These are phyloP conservation scores for Fereydounia khargensis DNA, from an alignment of 1,284 basidiomycete species.

Conservation along the genomic window DNA sequence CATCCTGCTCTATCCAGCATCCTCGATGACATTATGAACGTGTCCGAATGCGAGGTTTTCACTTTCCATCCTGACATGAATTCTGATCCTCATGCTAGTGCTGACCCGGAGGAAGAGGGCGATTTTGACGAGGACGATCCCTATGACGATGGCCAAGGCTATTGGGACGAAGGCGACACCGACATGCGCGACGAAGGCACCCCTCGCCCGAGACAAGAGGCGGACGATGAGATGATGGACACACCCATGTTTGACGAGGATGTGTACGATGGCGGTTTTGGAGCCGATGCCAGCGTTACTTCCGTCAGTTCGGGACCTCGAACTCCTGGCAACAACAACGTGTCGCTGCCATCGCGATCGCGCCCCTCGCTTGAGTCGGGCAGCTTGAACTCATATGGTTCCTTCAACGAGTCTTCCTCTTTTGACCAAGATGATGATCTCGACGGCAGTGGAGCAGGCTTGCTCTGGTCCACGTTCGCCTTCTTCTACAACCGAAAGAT, in stretches of 20 bases:
- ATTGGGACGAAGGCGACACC: constrained; percentile 30
- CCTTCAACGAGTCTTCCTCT: constrained; percentile 14
- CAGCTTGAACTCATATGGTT: constrained; percentile 17
- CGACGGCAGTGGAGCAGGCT: constrained; percentile 66
- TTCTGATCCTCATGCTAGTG: constrained; percentile 81
- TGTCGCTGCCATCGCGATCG: constrained; percentile 8
- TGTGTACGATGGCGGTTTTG: constrained; percentile 37
- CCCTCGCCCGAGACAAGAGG: constrained; percentile 17
- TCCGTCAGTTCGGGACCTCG: constrained; percentile 1
- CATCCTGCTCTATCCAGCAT: constrained; percentile 83
- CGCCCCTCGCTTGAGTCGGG: constrained; percentile 12
- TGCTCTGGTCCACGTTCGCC: constrained; percentile 95
- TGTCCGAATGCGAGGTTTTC: constrained; percentile 91
- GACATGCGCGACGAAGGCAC: constrained; percentile 30
- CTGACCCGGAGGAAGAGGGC: constrained; percentile 63
- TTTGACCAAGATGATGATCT: constrained; percentile 64
- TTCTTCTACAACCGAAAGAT: constrained; percentile 90
- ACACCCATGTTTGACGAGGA: constrained; percentile 56
- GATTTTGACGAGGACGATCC: constrained; percentile 36
- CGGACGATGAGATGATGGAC: constrained; percentile 39
- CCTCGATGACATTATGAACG: constrained; percentile 83
- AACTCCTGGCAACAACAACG: neutral
- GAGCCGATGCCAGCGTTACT: constrained; percentile 3
- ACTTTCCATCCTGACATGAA: constrained; percentile 91
- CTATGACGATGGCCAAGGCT: constrained; percentile 61